These are phyloP conservation scores for Paramecium primaurelia DNA, from an alignment of 73 alveolate species.

Conservation along the genomic window DNA sequence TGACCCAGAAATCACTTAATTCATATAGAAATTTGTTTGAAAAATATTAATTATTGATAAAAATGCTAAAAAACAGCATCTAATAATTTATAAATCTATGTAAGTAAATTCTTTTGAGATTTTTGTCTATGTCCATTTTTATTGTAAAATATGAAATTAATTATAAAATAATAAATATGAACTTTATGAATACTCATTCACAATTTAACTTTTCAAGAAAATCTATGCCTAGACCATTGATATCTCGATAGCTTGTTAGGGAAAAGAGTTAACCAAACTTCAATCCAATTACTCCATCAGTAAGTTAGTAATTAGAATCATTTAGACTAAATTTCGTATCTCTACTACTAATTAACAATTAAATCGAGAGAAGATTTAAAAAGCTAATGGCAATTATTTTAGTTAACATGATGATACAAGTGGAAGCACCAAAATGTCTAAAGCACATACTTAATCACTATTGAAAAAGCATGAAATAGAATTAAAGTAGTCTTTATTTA, in stretches of 20 bases:
- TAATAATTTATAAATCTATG: not conserved
- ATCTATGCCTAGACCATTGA: not conserved
- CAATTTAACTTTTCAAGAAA: not conserved
- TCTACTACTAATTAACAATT: not conserved
- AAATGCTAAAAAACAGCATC: not conserved
- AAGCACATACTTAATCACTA: not conserved
- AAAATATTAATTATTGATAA: not conserved
- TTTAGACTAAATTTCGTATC: not conserved
- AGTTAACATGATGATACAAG: constrained; percentile 18
- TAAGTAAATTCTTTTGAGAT: not conserved
- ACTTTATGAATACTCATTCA: not conserved
- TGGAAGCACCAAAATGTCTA: not conserved
- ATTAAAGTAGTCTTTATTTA: not conserved
- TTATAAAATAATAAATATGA: not conserved
- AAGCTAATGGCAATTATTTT: not conserved
- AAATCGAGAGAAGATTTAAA: not conserved
- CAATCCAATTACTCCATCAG: constrained; percentile 10
- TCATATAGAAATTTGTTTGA: not conserved
- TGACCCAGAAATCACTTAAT: not conserved
- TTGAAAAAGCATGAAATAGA: constrained; percentile 15
- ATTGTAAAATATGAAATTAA: not conserved
- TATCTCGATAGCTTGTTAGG: not conserved
- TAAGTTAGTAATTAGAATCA: not conserved
- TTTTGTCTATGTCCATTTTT: not conserved
- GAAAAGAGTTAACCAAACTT: not conserved